Conservation (phyloP, 2,329 filamentous ascomycete species). For the Penicillium sp. region DNA sequence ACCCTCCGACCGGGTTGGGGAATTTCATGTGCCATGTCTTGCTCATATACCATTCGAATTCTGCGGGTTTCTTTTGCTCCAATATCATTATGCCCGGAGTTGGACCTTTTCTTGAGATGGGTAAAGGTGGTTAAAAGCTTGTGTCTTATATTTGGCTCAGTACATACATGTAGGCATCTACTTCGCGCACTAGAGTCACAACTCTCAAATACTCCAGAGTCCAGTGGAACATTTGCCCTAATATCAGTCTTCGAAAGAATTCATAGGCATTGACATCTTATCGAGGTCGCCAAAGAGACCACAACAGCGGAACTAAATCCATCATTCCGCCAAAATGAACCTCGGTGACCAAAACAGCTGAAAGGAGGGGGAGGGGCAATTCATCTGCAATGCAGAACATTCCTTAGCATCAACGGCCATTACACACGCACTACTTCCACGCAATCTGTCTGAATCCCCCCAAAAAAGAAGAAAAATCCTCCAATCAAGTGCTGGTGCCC, state of each 20-base stretch:
- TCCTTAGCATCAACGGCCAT: neutral
- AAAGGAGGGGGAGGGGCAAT: constrained; percentile 5
- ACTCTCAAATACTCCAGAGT: neutral
- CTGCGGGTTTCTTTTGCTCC: constrained; percentile 17
- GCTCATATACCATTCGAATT: constrained; percentile 28
- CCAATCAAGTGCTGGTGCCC: neutral
- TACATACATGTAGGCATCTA: constrained; percentile 9
- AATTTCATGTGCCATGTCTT: constrained; percentile 29
- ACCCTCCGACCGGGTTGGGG: constrained; percentile 13
- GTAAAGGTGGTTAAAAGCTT: constrained; percentile 16
- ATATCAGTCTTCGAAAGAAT: too few species aligned
- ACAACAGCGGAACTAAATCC: constrained; percentile 3
- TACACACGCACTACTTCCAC: constrained; percentile 5
- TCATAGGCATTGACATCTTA: too few species aligned
- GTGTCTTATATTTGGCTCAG: constrained; percentile 8
- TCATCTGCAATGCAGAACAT: constrained; percentile 10
- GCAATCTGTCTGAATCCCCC: neutral
- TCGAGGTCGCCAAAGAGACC: neutral
- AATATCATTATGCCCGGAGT: constrained; percentile 18
- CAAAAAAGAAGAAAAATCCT: too few species aligned
- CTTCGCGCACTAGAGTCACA: neutral
- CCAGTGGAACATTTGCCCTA: too few species aligned
- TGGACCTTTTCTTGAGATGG: constrained; percentile 13
- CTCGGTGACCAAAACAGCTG: neutral
- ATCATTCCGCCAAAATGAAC: constrained; percentile 1